Conservation (phyloP, 768 basidiomycete genomes). For the Termitomyces sp. region DNA sequence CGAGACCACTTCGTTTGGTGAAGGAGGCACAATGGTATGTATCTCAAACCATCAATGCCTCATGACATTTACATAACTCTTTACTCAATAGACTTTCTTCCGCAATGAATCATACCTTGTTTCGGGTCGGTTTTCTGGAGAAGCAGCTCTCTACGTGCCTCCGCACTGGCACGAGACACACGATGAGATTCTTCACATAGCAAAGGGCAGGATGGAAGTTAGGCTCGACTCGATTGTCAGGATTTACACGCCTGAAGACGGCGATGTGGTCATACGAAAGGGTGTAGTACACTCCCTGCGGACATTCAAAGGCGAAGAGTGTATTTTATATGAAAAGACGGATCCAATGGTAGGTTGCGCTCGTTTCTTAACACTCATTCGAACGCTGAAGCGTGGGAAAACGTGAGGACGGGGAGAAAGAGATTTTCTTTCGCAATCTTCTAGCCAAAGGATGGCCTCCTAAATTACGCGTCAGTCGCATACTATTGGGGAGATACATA, state of each 20-base stretch:
- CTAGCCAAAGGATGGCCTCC: slow-evolving; percentile 8
- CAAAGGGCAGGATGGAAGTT: slow-evolving; percentile 24
- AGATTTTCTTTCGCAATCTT: slow-evolving; percentile 28
- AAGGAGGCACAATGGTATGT: slow-evolving; percentile 15
- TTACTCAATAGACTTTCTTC: slow-evolving; percentile 21
- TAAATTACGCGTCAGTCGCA: no score
- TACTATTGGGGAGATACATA: no score
- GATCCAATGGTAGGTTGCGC: slow-evolving; percentile 21
- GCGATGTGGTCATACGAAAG: slow-evolving; percentile 23
- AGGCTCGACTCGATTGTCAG: slow-evolving; percentile 15
- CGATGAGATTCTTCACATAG: slow-evolving; percentile 25
- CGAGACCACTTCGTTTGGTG: slow-evolving; percentile 8
- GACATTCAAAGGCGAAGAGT: slow-evolving; percentile 20
- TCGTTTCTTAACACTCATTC: background rate
- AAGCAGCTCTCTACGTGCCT: slow-evolving; percentile 20
- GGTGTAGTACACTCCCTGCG: slow-evolving; percentile 21
- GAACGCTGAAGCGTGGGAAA: background rate
- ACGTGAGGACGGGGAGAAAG: slow-evolving; percentile 24
- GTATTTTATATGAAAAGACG: slow-evolving; percentile 24
- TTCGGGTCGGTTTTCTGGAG: slow-evolving; percentile 16
- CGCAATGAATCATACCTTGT: slow-evolving; percentile 21
- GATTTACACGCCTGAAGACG: slow-evolving; percentile 23
- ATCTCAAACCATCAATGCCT: background rate
- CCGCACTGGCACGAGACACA: slow-evolving; percentile 29
- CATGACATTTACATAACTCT: background rate